These are phyloP conservation scores for Teratosphaeria nubilosa DNA, from an alignment of 2,329 filamentous ascomycete genomes.

Conservation along the genomic window DNA sequence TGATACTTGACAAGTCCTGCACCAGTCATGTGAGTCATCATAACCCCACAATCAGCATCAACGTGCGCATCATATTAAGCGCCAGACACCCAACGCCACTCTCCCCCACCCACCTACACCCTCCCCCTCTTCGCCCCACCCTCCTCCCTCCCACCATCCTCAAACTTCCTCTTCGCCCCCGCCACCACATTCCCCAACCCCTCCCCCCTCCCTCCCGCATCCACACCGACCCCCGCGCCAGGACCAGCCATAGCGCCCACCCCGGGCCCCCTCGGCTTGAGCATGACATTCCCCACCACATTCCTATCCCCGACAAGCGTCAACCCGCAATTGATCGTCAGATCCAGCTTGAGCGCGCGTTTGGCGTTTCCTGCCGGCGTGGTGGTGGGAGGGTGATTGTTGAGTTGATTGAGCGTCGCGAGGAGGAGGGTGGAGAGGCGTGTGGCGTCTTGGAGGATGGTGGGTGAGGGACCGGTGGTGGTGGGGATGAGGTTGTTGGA, in stretches of 20 bases:
- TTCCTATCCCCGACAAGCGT: slow-evolving; percentile 23
- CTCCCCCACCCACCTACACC: background rate
- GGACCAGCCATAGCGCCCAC: slow-evolving; percentile 4
- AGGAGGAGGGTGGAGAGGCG: slow-evolving; percentile 38
- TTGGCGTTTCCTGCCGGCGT: slow-evolving; percentile 35
- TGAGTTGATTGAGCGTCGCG: slow-evolving; percentile 33
- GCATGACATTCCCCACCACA: slow-evolving; percentile 20
- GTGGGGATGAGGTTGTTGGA: slow-evolving; percentile 43
- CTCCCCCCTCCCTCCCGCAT: slow-evolving; percentile 1
- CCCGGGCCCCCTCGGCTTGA: slow-evolving; percentile 15
- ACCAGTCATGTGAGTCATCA: too few species aligned
- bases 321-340: slow-evolving; percentile 30
- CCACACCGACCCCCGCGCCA: background rate
- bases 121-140: slow-evolving; percentile 11
- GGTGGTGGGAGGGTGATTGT: slow-evolving; percentile 22
- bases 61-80: background rate
- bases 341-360: slow-evolving; percentile 37
- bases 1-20: too few species aligned
- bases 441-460: slow-evolving; percentile 28
- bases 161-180: slow-evolving; percentile 24
- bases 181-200: background rate
- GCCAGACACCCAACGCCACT: background rate
- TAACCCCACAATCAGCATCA: background rate
- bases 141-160: slow-evolving; percentile 8
- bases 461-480: slow-evolving; percentile 9